Evolutionary conservation across 1,284 basidiomycete genomes (phyloP).

Genomic region (Ceratobasidium sp.): DNA sequence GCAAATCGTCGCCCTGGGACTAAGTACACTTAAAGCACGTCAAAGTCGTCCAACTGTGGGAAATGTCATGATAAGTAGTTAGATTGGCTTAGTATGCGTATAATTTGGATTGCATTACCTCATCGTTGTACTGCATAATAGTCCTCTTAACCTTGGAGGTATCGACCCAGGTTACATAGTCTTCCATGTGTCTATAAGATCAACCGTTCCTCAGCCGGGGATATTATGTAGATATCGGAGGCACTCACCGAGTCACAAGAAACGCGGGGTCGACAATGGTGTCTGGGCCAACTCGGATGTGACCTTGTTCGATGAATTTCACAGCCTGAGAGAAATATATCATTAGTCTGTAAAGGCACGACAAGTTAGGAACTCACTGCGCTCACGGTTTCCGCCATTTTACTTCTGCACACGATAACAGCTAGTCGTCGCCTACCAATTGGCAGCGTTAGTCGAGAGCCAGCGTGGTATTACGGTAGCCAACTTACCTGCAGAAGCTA

Average conservation of each 20-base stretch:
- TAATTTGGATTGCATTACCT: conserved; percentile 66
- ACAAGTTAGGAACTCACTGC: conserved; percentile 71
- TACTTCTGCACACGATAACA: conserved; percentile 91
- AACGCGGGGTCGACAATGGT: conserved; percentile 97
- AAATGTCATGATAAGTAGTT: conserved; percentile 48
- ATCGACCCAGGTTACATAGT: conserved; percentile 99
- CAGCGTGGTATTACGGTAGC: too few relatives aligned
- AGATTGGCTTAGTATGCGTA: background rate
- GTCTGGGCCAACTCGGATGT: conserved; percentile 96
- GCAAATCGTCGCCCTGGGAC: background rate
- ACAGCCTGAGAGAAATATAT: conserved; percentile 75
- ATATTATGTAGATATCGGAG: background rate
- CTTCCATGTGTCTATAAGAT: conserved; percentile 87
- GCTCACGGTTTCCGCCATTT: conserved; percentile 97
- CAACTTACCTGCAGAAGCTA: conserved; percentile 80
- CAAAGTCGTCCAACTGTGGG: conserved; percentile 88
- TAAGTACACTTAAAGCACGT: conserved; percentile 76
- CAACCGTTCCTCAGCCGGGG: background rate
- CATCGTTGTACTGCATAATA: conserved; percentile 96
- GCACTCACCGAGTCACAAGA: conserved; percentile 83
- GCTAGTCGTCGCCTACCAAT: conserved; percentile 75
- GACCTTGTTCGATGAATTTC: conserved; percentile 98
- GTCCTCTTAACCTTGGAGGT: conserved; percentile 97
- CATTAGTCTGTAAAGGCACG: conserved; percentile 16
- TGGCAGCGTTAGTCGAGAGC: background rate